Evolutionary conservation across 371 early-diverging fungal species (phyloP), one percentile per base, ranked within the genome.

Genomic region (Mortierella polycephala): DNA sequence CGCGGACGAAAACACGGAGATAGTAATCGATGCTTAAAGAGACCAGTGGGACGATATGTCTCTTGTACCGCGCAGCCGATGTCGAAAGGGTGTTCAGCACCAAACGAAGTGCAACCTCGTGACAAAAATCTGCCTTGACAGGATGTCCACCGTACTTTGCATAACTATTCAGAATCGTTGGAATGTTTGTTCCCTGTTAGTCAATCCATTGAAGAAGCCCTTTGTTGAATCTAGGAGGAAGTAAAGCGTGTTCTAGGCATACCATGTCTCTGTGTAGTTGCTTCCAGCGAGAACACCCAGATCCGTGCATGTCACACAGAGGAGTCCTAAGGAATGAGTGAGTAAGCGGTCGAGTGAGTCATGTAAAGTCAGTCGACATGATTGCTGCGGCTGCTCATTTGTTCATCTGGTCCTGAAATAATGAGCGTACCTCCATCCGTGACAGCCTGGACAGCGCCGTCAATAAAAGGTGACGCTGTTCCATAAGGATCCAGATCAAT

Each of bases 251-350:
- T 4, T 30, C 30, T 30, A 30, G 30, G 30, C 66, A 69, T 87
- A 87, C 89, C 99, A 96, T 53, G 95, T 91, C 74, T 98, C 98
- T 5, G 95, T 91, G 81, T 95, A 90, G 85, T 89, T 97, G 75
- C 84, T 90, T 44, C 98, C 96, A 67, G 98, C 96, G 7, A 99
- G 86, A 10, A 98, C 94, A 11, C 97, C 99, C 82, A 99, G 89
- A 89, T 99, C 99, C 0, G 99, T 99, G 84, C 99, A 98, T 5
- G 99, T 99, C 37, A 99, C 92, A 83, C 98, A 98, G 30, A 99
- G 85, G 37, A 99, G 84, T 18, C 96, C 90, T 91, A 81, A 23
- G 23, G 41, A 20, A 6, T 54, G 53, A 50, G 40, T 13, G 45
- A 8, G 5, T 53, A 37, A 42, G 41, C 40, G 11, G 4, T 49